These are phyloP conservation scores for Podaxis sp. DNA, from an alignment of 768 basidiomycete species.

Conservation along the genomic window DNA sequence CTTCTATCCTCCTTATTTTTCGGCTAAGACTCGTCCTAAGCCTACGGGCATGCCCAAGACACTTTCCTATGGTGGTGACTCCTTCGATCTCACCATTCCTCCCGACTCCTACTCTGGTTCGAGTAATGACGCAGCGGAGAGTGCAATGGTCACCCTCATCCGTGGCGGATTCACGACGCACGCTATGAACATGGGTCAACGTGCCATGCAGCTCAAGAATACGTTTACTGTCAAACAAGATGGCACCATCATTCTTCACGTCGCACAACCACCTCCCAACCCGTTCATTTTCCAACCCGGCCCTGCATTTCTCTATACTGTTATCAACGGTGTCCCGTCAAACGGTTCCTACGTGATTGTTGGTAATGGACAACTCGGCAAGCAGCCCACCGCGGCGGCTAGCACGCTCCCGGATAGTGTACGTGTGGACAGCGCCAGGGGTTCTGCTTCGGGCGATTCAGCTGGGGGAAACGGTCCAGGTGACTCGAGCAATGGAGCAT, in stretches of 20 bases:
- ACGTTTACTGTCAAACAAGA: constrained; percentile 81
- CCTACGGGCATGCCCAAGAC: constrained; percentile 67
- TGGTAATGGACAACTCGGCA: constrained; percentile 73
- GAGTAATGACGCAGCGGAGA: constrained; percentile 69
- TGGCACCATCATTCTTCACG: constrained; percentile 80
- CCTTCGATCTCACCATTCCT: constrained; percentile 75
- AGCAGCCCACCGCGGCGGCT: constrained; percentile 52
- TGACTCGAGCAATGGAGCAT: background rate
- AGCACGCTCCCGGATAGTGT: constrained; percentile 52
- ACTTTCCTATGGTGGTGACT: constrained; percentile 78
- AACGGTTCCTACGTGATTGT: constrained; percentile 75
- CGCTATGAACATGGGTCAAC: constrained; percentile 87
- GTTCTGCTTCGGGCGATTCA: constrained; percentile 13
- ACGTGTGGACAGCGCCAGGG: constrained; percentile 42
- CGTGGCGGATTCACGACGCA: constrained; percentile 88
- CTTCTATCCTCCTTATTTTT: constrained; percentile 92
- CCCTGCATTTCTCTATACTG: constrained; percentile 79
- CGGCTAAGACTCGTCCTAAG: constrained; percentile 61
- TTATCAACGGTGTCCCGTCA: constrained; percentile 81
- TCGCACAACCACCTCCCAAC: constrained; percentile 81
- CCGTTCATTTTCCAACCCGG: constrained; percentile 88
- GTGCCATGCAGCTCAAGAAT: constrained; percentile 77
- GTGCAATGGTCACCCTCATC: constrained; percentile 72
- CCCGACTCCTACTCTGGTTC: constrained; percentile 63
- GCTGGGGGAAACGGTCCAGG: background rate